Base-by-base conservation (phyloP, 257 asterid genomes). In the Vinca minor region DNA sequence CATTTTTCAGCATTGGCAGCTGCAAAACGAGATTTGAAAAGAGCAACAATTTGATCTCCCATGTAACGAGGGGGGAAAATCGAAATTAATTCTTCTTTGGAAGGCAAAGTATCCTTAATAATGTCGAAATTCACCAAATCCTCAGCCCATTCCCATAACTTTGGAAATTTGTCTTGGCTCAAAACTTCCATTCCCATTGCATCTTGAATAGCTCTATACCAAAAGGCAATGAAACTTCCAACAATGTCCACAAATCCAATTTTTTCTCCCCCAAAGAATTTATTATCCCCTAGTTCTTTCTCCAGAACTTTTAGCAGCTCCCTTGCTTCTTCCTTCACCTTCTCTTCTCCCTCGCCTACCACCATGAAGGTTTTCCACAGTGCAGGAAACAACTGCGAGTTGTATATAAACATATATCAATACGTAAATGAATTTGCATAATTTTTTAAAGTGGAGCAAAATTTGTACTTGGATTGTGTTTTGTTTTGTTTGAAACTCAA, bases 181-280 rank as follows among this genome's bases (percentile, higher is more conserved):
- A 82, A 28, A 13, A 86, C 38, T 21, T 73, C 67, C 38, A 78
- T 10, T 26, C 81, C 79, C 1, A 44, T 29, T 0, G 68, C 36
- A 34, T 80, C 78, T 56, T 72, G 75, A 15, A 78, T 1, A 21
- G 70, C 57, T 42, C 62, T 57, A 31, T 46, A 3, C 85, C 85
- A 77, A 7, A 69, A 57, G 0, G 73, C 87, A 0, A 82, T 18
- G 63, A 50, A 66, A 61, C 53, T 81, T 7, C 66, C 83, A 34
- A 42, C 62, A 2, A 82, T 63, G 48, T 84, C 91, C 36, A 77
- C 72, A 2, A 73, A 3, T 11, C 91, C 88, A 38, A 84, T 62
- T 0, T 47, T 44, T 20, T 80, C 87, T 36, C 88, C 91, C 1
- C 87, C 91, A 4, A 84, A 86, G 48, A 77, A 84, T 32, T 73